Base-by-base conservation (phyloP, 768 basidiomycete species). In the Mycena amicta region DNA sequence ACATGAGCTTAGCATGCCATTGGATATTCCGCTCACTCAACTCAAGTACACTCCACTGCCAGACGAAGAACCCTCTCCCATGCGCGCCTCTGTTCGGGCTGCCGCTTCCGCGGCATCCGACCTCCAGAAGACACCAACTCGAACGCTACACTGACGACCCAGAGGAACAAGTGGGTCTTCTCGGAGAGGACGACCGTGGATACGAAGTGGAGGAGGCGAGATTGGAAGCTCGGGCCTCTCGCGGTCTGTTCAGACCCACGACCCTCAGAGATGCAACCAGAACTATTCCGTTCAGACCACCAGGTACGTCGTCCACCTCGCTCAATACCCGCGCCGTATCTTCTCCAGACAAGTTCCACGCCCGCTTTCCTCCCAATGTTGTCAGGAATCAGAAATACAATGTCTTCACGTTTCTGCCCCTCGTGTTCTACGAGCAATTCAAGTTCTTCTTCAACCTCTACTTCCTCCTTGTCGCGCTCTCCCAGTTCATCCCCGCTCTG, bases 371-470 rank as follows among this genome's bases (percentile, higher is more conserved):
- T 18, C 83, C 95, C 28, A 99, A 99, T 74, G 88, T 89, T 49
- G 92, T 97, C 55, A 88, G 92, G 66, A 99, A 99, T 67, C 96
- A 98, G 74, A 99, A 99, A 78, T 98, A 98, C 81, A 96, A 95
- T 70, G 80, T 91, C 53, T 84, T 93, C 76, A 94, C 92, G n/a
- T 99, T 99, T 80, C 83, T 99, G 11, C 97, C 97, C 3, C 84
- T 98, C 63, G 95, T 98, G 45, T 86, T 98, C 71, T 98, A 98
- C 73, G 95, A 98, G 72, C 96, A 98, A 72, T 99, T 98, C 88
- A 98, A 98, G 74, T 98, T 96, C 81, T 99, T 99, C 79, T 98
- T 97, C 86, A 99, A 98, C 71, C 82, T 98, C 5, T 99, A 98
- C 74, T 99, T 99, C 70, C 84, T 98, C 12, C 87, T 98, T 23